phyloP scores from a whole-genome alignment of 2,329 filamentous ascomycete genomes.

The Apiospora aurea region DNA sequence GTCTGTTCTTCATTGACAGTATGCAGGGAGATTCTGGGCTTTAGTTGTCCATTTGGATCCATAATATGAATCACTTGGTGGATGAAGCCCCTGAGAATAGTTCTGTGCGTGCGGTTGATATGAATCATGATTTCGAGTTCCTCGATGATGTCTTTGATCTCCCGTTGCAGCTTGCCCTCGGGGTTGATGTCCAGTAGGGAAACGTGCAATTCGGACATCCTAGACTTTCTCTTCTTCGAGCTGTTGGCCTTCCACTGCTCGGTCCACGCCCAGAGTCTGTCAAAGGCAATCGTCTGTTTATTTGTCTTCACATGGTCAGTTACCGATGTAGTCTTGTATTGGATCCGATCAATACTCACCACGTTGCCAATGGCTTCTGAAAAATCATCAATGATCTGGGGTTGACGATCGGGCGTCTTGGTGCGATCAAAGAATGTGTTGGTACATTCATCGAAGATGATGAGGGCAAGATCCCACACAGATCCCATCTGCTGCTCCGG shows the following conservation, averaged over 20 bases:
- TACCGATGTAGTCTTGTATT: not conserved
- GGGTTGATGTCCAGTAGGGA: conserved; percentile 49
- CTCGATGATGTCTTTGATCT: conserved; percentile 55
- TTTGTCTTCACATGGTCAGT: conserved; percentile 38
- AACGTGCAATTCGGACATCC: conserved; percentile 38
- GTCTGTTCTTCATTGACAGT: not conserved
- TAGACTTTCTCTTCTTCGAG: conserved; percentile 35
- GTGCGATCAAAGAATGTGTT: conserved; percentile 50
- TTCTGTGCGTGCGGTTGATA: conserved; percentile 46
- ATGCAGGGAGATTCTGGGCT: conserved; percentile 28
- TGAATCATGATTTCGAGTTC: conserved; percentile 56
- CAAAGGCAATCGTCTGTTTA: conserved; percentile 48
- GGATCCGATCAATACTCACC: conserved; percentile 38
- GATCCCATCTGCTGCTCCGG: conserved; percentile 43
- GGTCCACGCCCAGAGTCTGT: conserved; percentile 47
- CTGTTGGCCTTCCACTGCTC: conserved; percentile 38
- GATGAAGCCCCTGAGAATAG: conserved; percentile 41
- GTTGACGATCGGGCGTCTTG: conserved; percentile 39
- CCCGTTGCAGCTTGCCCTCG: conserved; percentile 50
- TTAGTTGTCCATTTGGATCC: conserved; percentile 40
- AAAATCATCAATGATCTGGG: conserved; percentile 51
- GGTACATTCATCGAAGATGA: conserved; percentile 51
- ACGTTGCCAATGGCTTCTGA: conserved; percentile 49
- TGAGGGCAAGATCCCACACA: conserved; percentile 49
- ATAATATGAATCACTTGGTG: conserved; percentile 35